Evolutionary conservation across 2,329 filamentous ascomycete species (phyloP), one percentile per base, ranked within the genome.

Genomic region (Lizonia empirigonia): DNA sequence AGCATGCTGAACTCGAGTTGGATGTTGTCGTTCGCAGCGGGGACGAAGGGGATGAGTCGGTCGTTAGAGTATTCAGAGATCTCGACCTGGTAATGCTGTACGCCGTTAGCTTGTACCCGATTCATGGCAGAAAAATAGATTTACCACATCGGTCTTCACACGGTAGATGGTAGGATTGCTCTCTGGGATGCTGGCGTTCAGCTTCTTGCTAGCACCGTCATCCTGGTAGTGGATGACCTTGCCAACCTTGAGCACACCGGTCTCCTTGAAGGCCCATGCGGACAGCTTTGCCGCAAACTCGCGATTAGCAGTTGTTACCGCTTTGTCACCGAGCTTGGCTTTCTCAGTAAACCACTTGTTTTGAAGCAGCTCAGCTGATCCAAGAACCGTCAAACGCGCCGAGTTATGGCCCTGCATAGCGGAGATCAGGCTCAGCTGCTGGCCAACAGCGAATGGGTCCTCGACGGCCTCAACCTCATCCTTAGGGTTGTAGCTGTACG

Each of bases 1-100:
- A 99, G 88, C 94, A 97, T 99, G 78, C 87, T 92, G 80, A 97
- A 97, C 76, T 99, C 94, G 56, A 99, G 89, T 76, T 99, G 94
- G 26, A 99, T 71, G 22, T 80, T 81, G 71, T 99, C 94, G 56
- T 77, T 80, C 7, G 80, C 69, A 18, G 90, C 86, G 16, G 89
- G 79, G 32, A 78, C 79, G 76, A 91, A 97, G 36, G 92, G 89
- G 5, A 79, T 76, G 79, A 87, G 95, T 69, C 85, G 83, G 72
- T 90, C 85, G 77, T 85, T 86, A 40, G 77, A 76, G 74, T 91
- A 96, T 74, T 97, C 91, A 20, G 92, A 96, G 45, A 99, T 68
- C 59, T 93, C 92, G 70, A 97, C 93, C 68, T 82, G 83, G 79
- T 92, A 97, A 56, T 87, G 84, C 90, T 95, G 62, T 39, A 34